Conservation (phyloP, 2,329 filamentous ascomycete genomes). For the Aspergillus ochraceus region DNA sequence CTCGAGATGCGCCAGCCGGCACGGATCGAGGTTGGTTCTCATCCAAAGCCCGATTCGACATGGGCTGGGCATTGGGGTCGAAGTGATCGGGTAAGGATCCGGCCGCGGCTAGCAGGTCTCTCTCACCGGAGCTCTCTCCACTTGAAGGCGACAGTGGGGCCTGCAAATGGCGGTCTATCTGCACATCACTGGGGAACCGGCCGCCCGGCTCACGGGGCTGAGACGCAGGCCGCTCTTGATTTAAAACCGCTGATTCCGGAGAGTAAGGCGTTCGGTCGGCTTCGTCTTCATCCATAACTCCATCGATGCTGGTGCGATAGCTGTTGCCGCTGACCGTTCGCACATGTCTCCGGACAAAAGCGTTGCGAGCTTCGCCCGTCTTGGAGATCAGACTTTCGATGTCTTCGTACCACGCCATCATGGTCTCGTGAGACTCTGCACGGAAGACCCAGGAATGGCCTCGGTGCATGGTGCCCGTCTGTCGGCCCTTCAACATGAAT, state of each 20-base stretch:
- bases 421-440: slow-evolving; percentile 77
- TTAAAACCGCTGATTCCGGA: slow-evolving; percentile 50
- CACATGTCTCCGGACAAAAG: slow-evolving; percentile 80
- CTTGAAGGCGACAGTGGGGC: slow-evolving; percentile 77
- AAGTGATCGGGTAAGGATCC: slow-evolving; percentile 53
- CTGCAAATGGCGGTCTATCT: slow-evolving; percentile 83
- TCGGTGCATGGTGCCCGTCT: slow-evolving; percentile 89
- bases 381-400: slow-evolving; percentile 88
- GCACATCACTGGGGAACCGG: slow-evolving; percentile 92
- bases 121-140: slow-evolving; percentile 71
- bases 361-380: slow-evolving; percentile 81
- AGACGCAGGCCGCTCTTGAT: slow-evolving; percentile 38
- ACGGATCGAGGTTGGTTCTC: slow-evolving; percentile 13
- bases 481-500: slow-evolving; percentile 94
- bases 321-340: slow-evolving; percentile 71
- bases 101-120: slow-evolving; percentile 61
- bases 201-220: slow-evolving; percentile 78
- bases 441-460: slow-evolving; percentile 69
- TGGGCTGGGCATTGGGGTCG: slow-evolving; percentile 36
- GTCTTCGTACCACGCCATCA: slow-evolving; percentile 96
- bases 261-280: slow-evolving; percentile 66
- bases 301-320: slow-evolving; percentile 68
- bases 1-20: slow-evolving; percentile 10
- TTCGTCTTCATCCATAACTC: slow-evolving; percentile 73
- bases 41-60: slow-evolving; percentile 19